A percentile compares a stretch with the other conserved stretches of the same genome.
phyloP scores from a whole-genome alignment of 352 stramenopile genomes.

The Phytophthora vignae region DNA sequence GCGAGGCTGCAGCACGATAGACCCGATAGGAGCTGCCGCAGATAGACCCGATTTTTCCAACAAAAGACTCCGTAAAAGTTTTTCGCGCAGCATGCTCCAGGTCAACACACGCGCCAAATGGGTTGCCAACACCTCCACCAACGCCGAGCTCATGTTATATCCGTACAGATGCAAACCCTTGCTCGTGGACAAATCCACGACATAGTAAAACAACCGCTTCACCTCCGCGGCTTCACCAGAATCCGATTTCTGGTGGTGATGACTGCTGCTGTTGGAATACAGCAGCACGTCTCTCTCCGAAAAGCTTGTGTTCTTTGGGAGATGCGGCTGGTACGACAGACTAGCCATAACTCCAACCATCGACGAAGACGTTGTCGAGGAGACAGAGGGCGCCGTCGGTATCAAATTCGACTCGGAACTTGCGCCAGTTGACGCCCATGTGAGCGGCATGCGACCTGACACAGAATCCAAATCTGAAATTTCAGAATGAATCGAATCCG shows the following conservation, averaged over 20 bases:
- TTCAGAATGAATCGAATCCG: constrained; percentile 78
- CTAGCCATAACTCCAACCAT: constrained; percentile 31
- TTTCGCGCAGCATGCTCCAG: constrained; percentile 78
- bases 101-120: constrained; percentile 70
- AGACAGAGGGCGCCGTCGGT: constrained; percentile 32
- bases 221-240: constrained; percentile 22
- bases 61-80: constrained; percentile 63
- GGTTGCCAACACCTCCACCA: constrained; percentile 65
- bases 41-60: constrained; percentile 68
- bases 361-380: constrained; percentile 44
- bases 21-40: constrained; percentile 51
- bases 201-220: constrained; percentile 80
- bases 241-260: constrained; percentile 23
- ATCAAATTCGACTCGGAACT: constrained; percentile 46
- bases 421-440: constrained; percentile 45
- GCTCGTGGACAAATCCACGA: constrained; percentile 69
- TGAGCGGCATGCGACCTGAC: constrained; percentile 43
- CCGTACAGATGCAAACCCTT: constrained; percentile 68
- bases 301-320: constrained; percentile 39
- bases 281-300: constrained; percentile 69
- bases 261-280: constrained; percentile 39
- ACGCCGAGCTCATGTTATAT: constrained; percentile 80
- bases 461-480: constrained; percentile 73
- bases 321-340: constrained; percentile 26
- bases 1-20: constrained; percentile 68